Evolutionary conservation across 1,139 yeast species (phyloP), one percentile per base, ranked within the genome.

Genomic region (Lodderomyces beijingensis): DNA sequence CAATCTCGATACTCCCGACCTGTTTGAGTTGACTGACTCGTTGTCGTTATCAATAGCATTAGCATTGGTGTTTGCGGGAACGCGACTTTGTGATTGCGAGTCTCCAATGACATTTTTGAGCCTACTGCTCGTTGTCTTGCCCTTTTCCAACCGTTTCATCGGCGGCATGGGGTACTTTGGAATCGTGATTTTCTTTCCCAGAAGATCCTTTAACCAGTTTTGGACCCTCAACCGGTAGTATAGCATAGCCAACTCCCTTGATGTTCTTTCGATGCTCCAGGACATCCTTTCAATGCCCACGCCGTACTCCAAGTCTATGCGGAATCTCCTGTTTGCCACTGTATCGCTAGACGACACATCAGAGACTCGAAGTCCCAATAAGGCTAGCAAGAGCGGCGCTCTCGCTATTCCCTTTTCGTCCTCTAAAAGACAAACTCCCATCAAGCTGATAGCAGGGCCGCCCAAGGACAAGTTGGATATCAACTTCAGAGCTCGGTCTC

Each of bases 291-390:
- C 77, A 4, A 78, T 76, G 1, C 96, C 96, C 13, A 88, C 78
- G 2, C 97, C 98, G 50, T 91, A 91, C 50, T 88, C 96, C 35
- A 91, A 62, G 37, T 82, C 85, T 14, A 91, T 62, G 39, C 73
- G 68, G 46, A 74, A 87, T 34, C 65, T 74, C 37, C 81, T 61
- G 38, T 74, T 74, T 40, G 67, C 73, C 3, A 73, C 68, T 35
- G 50, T 47, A 4, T 59, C 51, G 11, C 60, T 53, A 14, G 55
- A 53, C 1, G 80, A 67, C 10, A 67, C 62, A 43, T 75, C 87
- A 34, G 73, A 65, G 3, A 91, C 65, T 32, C 69, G 66, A 27
- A 88, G 65, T 10, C 88, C 84, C 28, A 91, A 54, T 51, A 88
- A 74, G 10, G 85, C 79, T 25, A 88, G 58, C 29, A 91, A 59